Evolutionary conservation across 805 yeast species (phyloP).

Genomic region (Sugiyamaella lignohabitans): DNA sequence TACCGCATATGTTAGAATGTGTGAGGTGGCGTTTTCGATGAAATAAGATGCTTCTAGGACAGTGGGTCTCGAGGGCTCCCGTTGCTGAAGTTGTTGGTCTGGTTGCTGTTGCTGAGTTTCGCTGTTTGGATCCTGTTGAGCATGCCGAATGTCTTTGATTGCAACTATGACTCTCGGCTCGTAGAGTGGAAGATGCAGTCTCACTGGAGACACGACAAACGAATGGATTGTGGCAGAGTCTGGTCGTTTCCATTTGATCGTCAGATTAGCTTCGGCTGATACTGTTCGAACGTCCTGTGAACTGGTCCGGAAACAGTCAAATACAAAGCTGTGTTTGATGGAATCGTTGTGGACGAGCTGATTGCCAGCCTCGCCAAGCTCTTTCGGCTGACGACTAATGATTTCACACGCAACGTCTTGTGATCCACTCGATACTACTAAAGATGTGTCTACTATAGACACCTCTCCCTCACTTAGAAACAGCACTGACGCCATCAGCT

Average conservation of each 20-base stretch:
- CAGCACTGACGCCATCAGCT: conserved; percentile 27
- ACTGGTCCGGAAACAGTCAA: conserved; percentile 17
- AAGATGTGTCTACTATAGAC: neutral
- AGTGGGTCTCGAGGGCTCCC: too few relatives aligned
- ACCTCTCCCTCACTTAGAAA: conserved; percentile 20
- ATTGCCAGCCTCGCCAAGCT: neutral
- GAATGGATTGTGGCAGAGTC: conserved; percentile 9
- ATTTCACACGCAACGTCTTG: conserved; percentile 19
- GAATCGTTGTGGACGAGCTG: conserved; percentile 19
- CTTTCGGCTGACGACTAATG: neutral
- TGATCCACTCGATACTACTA: conserved; percentile 12
- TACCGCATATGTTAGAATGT: conserved; percentile 57
- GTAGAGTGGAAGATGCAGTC: conserved; percentile 51
- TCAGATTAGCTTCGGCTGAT: conserved; percentile 25
- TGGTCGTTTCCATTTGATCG: conserved; percentile 29
- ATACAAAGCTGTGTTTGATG: conserved; percentile 8
- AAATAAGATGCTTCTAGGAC: conserved; percentile 32
- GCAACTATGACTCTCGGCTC: conserved; percentile 61
- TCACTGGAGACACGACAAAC: conserved; percentile 37
- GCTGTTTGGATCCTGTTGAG: neutral
- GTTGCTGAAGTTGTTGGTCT: too few relatives aligned
- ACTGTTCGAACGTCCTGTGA: conserved; percentile 20
- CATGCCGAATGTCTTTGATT: neutral
- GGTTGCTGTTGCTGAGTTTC: neutral
- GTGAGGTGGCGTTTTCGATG: conserved; percentile 70